phyloP scores from a whole-genome alignment of 1,284 basidiomycete genomes.

The Coriolopsis trogii region DNA sequence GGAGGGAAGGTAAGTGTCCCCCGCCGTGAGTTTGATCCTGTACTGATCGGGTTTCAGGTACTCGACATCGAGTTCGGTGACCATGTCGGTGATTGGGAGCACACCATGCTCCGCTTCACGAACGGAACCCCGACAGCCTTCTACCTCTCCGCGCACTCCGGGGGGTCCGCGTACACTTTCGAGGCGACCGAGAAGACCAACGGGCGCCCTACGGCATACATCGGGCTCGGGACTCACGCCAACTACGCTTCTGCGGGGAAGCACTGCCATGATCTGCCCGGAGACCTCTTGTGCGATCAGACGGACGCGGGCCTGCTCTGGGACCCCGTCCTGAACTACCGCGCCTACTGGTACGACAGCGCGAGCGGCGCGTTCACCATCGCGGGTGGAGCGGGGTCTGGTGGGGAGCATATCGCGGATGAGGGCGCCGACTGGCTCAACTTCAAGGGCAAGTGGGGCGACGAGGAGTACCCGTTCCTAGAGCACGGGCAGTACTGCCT shows the following conservation, averaged over 20 bases:
- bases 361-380: constrained; percentile 25
- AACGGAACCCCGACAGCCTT: constrained; percentile 34
- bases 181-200: constrained; percentile 24
- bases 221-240: constrained; percentile 35
- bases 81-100: constrained; percentile 42
- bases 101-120: constrained; percentile 40
- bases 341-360: constrained; percentile 34
- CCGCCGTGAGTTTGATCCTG: not conserved
- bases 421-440: constrained; percentile 33
- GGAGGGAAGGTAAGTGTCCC: constrained; percentile 26
- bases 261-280: constrained; percentile 32
- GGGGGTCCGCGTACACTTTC: constrained; percentile 36
- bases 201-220: constrained; percentile 33
- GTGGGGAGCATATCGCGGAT: constrained; percentile 17
- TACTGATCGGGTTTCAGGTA: constrained; percentile 15
- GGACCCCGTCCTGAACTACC: constrained; percentile 35
- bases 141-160: constrained; percentile 39
- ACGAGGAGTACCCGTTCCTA: constrained; percentile 30
- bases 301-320: constrained; percentile 30
- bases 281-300: constrained; percentile 25
- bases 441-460: constrained; percentile 35
- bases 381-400: constrained; percentile 28
- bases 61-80: constrained; percentile 32
- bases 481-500: constrained; percentile 34
- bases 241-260: constrained; percentile 34